Evolutionary conservation across 441 rosid genomes (phyloP), one percentile per base, ranked within the genome.

Genomic region (Viola pubescens): DNA sequence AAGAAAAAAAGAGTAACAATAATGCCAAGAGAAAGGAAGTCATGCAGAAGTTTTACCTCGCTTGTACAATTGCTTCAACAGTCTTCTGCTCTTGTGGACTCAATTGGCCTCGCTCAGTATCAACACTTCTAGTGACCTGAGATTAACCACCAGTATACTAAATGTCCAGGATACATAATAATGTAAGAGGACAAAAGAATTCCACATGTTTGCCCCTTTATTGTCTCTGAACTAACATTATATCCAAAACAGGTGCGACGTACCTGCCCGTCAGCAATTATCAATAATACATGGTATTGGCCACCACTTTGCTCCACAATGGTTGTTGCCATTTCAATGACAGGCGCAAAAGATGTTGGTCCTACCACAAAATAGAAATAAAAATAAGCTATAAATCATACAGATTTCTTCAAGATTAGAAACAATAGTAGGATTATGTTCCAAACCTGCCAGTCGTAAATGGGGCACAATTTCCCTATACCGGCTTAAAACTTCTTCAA

Each of bases 181-280:
- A 1, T 26, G 2, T 26, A 26, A 26, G 4, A 46, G n/a, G 47
- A 9, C 43, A 41, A n/a, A 12, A 16, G 16, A 51, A 63, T 7
- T 13, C 5, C 8, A 16, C 53, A 51, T 34, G 6, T 37, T 12
- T 12, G 48, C 50, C 58, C 41, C n/a, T 39, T 10, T 5, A 44
- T 51, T 54, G 34, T 52, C n/a, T 6, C 10, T 9, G 9, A 47
- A 59, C 11, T 14, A 48, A 46, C 26, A 48, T 38, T 14, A 49
- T 10, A 56, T 5, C 4, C 13, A 44, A 13, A 13, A 6, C 11
- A 13, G 38, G 60, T 6, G 19, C 12, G 48, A 41, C 16, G 13
- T 78, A 89, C 97, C 94, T 90, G 99, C 56, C 99, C 99, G 75
- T 94, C 99, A 14, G 97, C 98, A 60, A 94, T 94, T 59, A 94